phyloP scores from a whole-genome alignment of 2,329 filamentous ascomycete genomes.

The Fusarium albidum region DNA sequence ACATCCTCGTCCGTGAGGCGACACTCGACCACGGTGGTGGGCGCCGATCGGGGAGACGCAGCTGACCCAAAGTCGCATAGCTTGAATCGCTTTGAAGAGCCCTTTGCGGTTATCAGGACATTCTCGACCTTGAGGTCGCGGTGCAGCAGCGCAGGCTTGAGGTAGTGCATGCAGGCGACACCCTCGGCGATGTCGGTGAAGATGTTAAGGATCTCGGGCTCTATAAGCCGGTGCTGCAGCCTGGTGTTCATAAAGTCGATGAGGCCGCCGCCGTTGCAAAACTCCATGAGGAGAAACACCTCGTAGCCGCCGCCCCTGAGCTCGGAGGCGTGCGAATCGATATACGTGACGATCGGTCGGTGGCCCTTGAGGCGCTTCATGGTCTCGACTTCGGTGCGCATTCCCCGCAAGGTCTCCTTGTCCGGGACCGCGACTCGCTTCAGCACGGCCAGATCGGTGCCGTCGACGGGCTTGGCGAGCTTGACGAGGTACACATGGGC shows the following conservation, averaged over 20 bases:
- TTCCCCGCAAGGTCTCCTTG: conserved; percentile 91
- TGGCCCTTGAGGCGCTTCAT: conserved; percentile 99
- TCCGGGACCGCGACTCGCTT: conserved; percentile 97
- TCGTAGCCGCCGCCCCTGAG: conserved; percentile 93
- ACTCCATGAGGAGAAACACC: conserved; percentile 98
- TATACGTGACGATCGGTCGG: conserved; percentile 94
- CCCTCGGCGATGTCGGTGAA: conserved; percentile 96
- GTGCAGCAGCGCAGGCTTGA: conserved; percentile 91
- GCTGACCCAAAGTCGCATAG: conserved; percentile 98
- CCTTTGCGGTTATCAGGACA: conserved; percentile 81
- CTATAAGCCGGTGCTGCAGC: conserved; percentile 92
- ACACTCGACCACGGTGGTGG: conserved; percentile 86
- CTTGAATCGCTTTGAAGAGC: conserved; percentile 82
- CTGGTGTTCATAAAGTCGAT: conserved; percentile 99
- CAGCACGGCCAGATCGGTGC: conserved; percentile 82
- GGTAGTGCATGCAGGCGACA: conserved; percentile 98
- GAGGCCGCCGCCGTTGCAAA: conserved; percentile 90
- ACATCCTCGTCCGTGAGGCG: conserved; percentile 95
- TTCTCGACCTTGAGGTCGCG: conserved; percentile 98
- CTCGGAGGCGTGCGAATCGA: conserved; percentile 97
- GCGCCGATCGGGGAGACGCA: conserved; percentile 82
- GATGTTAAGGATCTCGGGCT: conserved; percentile 97
- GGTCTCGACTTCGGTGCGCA: conserved; percentile 98
- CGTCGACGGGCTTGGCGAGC: conserved; percentile 78
- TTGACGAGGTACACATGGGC: conserved; percentile 98